Evolutionary conservation across 225 moss, liverwort and hornwort genomes (phyloP).

Genomic region (Pleurozium schreberi): DNA sequence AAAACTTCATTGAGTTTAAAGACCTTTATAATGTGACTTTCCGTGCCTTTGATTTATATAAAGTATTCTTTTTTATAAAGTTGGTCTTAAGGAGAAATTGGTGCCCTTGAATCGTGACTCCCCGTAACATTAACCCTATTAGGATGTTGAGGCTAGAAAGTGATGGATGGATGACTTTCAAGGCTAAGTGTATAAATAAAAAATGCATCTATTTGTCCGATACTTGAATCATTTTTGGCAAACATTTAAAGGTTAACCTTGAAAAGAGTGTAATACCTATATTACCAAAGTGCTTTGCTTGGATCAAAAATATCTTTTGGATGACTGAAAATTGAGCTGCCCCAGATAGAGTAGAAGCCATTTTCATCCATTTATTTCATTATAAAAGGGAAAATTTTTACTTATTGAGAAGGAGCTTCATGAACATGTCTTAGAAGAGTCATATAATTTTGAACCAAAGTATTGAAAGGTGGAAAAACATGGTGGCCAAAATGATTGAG

Average conservation of each 20-base stretch:
- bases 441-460: neutral
- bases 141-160: neutral
- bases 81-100: no score
- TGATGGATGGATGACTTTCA: neutral
- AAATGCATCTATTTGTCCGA: neutral
- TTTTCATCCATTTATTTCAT: no score
- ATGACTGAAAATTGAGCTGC: neutral
- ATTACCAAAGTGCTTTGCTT: no score
- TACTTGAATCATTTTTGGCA: neutral
- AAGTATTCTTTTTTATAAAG: no score
- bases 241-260: no score
- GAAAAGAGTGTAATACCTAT: no score
- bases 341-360: accelerated
- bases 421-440: accelerated
- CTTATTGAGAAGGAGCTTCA: no score
- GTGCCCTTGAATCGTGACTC: neutral
- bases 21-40: neutral
- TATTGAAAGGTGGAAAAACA: neutral
- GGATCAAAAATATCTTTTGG: neutral
- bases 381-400: no score
- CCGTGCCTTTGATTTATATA: neutral
- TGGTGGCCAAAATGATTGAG: neutral
- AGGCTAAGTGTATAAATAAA: neutral
- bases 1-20: neutral
- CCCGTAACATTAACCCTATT: neutral